Evolutionary conservation across 2,329 filamentous ascomycete species (phyloP).

Genomic region (Venturia effusa): DNA sequence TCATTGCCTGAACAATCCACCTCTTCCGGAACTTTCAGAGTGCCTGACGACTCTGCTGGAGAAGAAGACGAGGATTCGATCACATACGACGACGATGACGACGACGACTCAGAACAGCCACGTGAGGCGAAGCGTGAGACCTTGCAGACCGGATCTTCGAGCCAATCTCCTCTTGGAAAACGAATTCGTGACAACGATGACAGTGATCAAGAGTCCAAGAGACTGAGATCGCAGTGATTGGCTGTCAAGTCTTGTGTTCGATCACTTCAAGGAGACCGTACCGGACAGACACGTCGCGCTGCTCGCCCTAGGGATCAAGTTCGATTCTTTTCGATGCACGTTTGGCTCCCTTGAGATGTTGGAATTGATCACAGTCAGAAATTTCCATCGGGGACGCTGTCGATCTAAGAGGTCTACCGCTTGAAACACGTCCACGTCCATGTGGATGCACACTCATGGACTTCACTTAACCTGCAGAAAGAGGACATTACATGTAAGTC

Average conservation of each 20-base stretch:
- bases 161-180: constrained; percentile 13
- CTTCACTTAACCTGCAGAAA: too few relatives aligned
- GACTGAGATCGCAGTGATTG: constrained; percentile 3
- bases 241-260: neutral
- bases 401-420: too few relatives aligned
- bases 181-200: constrained; percentile 12
- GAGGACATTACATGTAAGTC: neutral
- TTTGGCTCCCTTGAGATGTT: neutral
- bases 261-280: neutral
- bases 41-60: constrained; percentile 13
- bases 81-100: constrained; percentile 11
- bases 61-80: constrained; percentile 13
- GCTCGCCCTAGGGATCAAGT: neutral
- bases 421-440: too few relatives aligned
- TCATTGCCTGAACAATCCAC: neutral
- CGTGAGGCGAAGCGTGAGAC: neutral
- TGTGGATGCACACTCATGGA: neutral
- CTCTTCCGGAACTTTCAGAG: constrained; percentile 14
- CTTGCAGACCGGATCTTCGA: neutral
- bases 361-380: too few relatives aligned
- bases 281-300: neutral
- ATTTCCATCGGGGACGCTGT: too few relatives aligned
- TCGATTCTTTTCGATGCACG: neutral
- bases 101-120: constrained; percentile 6
- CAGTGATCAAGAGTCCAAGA: constrained; percentile 12